Percentiles rank a stretch among this genome's conserved stretches.
phyloP scores from a whole-genome alignment of 148 eudicot species.

The Dianthus caryophyllus region DNA sequence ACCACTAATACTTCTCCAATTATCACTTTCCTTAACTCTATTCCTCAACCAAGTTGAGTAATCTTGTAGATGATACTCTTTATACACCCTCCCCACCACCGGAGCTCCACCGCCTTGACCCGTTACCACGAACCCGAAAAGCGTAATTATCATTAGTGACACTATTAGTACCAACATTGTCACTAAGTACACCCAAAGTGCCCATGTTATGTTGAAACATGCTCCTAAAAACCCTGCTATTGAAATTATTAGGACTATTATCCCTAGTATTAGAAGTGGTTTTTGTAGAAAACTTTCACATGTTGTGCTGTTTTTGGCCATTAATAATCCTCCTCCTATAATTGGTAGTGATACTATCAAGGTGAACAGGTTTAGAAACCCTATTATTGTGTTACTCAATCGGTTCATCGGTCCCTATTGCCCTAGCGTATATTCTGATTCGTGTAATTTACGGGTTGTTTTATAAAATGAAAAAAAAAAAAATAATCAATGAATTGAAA shows the following conservation, averaged over 20 bases:
- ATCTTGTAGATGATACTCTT: constrained; percentile 51
- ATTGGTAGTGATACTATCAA: constrained; percentile 85
- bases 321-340: constrained; percentile 78
- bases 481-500: too few relatives aligned
- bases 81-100: constrained; percentile 59
- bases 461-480: too few relatives aligned
- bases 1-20: constrained; percentile 55
- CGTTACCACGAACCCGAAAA: constrained; percentile 79
- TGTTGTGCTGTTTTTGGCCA: constrained; percentile 60
- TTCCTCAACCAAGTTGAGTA: constrained; percentile 74
- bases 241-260: constrained; percentile 60
- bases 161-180: constrained; percentile 60
- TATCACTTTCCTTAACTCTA: constrained; percentile 36
- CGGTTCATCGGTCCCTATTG: too few relatives aligned
- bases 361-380: constrained; percentile 78
- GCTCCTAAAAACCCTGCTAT: constrained; percentile 88
- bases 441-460: too few relatives aligned
- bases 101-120: constrained; percentile 56
- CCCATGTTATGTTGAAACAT: constrained; percentile 74
- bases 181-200: constrained; percentile 65
- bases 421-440: too few relatives aligned
- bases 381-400: constrained; percentile 81
- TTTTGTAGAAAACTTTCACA: constrained; percentile 81
- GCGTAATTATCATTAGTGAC: constrained; percentile 48
- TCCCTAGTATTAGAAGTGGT: constrained; percentile 69